These are phyloP conservation scores for Pleurotus eryngii DNA, from an alignment of 768 basidiomycete species.

Conservation along the genomic window DNA sequence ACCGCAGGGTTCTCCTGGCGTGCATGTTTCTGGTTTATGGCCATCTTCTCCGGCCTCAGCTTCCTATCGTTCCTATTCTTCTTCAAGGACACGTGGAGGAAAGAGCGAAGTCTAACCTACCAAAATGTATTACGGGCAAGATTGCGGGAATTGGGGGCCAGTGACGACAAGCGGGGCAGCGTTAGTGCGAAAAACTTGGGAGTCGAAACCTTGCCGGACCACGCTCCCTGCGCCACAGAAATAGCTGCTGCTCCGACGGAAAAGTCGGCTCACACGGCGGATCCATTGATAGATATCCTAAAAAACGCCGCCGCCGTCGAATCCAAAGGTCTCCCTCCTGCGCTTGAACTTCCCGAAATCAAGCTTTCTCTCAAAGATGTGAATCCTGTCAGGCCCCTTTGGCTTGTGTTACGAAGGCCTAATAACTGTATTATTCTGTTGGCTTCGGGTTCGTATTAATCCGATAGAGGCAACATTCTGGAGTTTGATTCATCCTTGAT, in stretches of 20 bases:
- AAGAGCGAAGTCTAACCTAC: slow-evolving; percentile 79
- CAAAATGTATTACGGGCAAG: slow-evolving; percentile 51
- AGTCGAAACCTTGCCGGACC: slow-evolving; percentile 1
- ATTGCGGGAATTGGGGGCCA: slow-evolving; percentile 10
- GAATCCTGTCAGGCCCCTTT: slow-evolving; percentile 69
- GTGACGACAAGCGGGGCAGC: slow-evolving; percentile 63
- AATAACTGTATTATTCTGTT: slow-evolving; percentile 69
- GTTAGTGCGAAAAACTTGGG: slow-evolving; percentile 61
- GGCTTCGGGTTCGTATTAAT: slow-evolving; percentile 37
- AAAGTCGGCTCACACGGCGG: not conserved
- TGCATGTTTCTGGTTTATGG: slow-evolving; percentile 80
- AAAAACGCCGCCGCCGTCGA: not conserved
- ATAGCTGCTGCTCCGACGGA: not conserved
- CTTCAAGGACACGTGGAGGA: slow-evolving; percentile 81
- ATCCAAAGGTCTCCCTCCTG: not conserved
- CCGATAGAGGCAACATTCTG: too few relatives aligned
- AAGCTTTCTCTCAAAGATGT: slow-evolving; percentile 64
- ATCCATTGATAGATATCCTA: not conserved
- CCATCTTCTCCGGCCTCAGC: slow-evolving; percentile 54
- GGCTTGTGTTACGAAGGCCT: slow-evolving; percentile 49
- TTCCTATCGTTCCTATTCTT: slow-evolving; percentile 57
- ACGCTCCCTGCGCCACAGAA: slow-evolving; percentile 8
- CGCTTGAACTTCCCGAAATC: slow-evolving; percentile 23
- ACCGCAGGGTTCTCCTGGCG: slow-evolving; percentile 74
- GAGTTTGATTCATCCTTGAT: not conserved